Base-by-base conservation (phyloP, 2,329 filamentous ascomycete species). In the Penicillium concentricum region DNA sequence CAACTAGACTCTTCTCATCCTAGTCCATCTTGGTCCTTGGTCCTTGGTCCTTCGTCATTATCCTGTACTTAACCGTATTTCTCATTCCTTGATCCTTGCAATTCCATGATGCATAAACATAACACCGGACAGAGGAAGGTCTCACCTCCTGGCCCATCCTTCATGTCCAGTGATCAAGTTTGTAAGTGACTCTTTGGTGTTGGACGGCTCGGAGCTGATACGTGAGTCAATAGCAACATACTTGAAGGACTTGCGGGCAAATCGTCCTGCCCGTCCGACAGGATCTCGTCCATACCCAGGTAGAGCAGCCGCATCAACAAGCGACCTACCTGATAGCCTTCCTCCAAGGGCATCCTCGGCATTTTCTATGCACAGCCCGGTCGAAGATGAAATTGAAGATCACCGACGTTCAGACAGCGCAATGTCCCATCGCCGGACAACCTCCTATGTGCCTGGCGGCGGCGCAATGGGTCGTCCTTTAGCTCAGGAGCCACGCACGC, bases 231-330 rank as follows among this genome's bases (percentile, higher is more conserved):
- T 70, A 87, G 84, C 81, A 57, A 79, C 74, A 56, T 87, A 86
- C 69, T 76, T 87, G 45, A 79, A 81, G 60, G 82, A 85, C 59
- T 79, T 87, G 26, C 82, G 85, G 63, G 78, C 76, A 55, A 84
- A 82, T 67, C 80, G 81, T 54, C 80, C 81, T 51, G 72, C 79
- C 7, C 80, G 85, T 59, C 85, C 85, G 6, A 83, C 78, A 49
- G 85, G 85, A 57, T 85, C 85, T 44, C 76, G 85, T 54, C 85
- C 85, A 42, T 76, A 82, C 44, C 85, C 84, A 12, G 75, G 79
- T 22, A 81, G 79, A 61, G 74, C 78, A 62, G 65, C 71, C 8
- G 54, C 65, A 9, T 69, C 71, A 6, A 61, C 64, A 4, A 54
- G 63, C 26, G 60, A 65, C 50, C 35, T 62, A 15, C 61, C 65